Conservation (phyloP, 441 rosid genomes). For the California macrophylla region DNA sequence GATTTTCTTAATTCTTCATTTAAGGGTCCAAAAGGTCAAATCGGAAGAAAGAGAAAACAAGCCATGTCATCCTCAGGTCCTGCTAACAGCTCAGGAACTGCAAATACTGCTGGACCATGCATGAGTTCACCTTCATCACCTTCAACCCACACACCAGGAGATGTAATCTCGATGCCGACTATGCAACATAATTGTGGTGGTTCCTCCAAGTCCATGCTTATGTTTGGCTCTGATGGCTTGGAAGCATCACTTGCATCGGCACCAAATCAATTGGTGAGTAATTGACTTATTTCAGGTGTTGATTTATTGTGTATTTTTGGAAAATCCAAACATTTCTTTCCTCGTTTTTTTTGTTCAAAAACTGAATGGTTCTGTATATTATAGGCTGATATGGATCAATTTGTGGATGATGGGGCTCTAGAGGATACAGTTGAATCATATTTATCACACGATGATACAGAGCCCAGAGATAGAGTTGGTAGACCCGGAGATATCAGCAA, state of each 20-base stretch:
- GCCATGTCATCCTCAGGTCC: constrained; percentile 79
- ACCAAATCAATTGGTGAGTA: constrained; percentile 69
- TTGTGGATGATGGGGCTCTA: constrained; percentile 73
- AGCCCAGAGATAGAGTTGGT: constrained; percentile 43
- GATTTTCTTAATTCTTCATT: constrained; percentile 10
- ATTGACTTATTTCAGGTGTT: constrained; percentile 6
- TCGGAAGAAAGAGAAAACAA: constrained; percentile 72
- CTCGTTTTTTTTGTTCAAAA: no score
- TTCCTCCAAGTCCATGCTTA: constrained; percentile 58
- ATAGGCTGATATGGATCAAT: constrained; percentile 83
- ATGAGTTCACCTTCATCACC: constrained; percentile 86
- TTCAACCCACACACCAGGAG: constrained; percentile 81
- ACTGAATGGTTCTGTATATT: no score
- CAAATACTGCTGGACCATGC: constrained; percentile 70
- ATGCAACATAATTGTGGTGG: constrained; percentile 57
- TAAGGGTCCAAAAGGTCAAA: constrained; percentile 70
- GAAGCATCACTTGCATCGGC: constrained; percentile 67
- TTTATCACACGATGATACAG: constrained; percentile 63
- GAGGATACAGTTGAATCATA: constrained; percentile 77
- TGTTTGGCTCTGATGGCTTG: constrained; percentile 57
- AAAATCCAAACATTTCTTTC: no score
- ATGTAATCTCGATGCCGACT: constrained; percentile 68
- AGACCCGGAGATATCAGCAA: constrained; percentile 63
- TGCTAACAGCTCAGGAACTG: constrained; percentile 74
- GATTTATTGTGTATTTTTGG: not conserved